Evolutionary conservation across 371 early-diverging fungal species (phyloP), one percentile per base, ranked within the genome.

Genomic region (Mortierella sp.): DNA sequence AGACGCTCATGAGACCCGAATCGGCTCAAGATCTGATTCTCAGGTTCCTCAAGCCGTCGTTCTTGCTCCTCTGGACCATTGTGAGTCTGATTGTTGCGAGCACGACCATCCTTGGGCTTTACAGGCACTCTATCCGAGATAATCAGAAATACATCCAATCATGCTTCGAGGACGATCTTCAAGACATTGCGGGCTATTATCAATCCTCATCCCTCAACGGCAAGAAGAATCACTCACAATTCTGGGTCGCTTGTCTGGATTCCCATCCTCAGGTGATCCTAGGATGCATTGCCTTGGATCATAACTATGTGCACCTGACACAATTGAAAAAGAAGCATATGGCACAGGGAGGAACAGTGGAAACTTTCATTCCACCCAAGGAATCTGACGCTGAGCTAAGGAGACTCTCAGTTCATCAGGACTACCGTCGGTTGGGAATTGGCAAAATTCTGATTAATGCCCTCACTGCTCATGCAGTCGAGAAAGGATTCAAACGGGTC

Each of bases 381-480:
- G 30, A 58, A 2, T 30, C 39, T 8, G 60, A 56, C 17, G 56
- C 42, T 9, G 75, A 73, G 37, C 50, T 73, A 46, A 46, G 75
- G 30, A 30, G 75, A n/a, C 52, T 73, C 41, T 62, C 75, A 1
- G 75, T 73, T 2, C 60, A 73, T 31, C 31, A 51, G 0, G 54
- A 67, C 32, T 73, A 73, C 50, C 75, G 69, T 21, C 68, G 75
- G 5, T 31, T 73, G 48, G 75, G 75, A 2, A 64, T 73, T 41
- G 27, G 55, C 28, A 49, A 37, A 27, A 50, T 59, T 37, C 24
- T 73, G 51, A 12, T 66, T 1, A 41, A 63, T 17, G 50, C 50
- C 5, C 31, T 68, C 51, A 34, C 41, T 44, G 60, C 32, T 1
- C 52, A 59, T 59, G 75, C 75, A 6, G 54, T 49, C 28, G 42